Conservation (phyloP, 2,329 filamentous ascomycete species). For the Diaporthe sp. region DNA sequence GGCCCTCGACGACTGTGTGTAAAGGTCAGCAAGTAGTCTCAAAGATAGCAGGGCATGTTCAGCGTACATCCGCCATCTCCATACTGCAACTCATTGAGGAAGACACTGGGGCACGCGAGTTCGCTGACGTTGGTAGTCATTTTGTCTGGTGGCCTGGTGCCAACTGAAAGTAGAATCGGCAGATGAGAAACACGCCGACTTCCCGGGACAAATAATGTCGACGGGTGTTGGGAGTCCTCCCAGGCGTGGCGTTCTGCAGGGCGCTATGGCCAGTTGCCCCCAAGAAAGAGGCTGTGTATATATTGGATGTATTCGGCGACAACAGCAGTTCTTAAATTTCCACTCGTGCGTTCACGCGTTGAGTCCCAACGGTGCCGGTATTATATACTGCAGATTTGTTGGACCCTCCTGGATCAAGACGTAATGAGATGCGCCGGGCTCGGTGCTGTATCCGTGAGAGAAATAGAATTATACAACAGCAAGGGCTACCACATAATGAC, state of each 20-base stretch:
- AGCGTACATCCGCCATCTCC: slow-evolving; percentile 41
- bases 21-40: slow-evolving; percentile 48
- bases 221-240: slow-evolving; percentile 1
- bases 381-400: neutral
- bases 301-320: neutral
- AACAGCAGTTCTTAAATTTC: neutral
- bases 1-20: slow-evolving; percentile 67
- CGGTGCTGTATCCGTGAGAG: neutral
- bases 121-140: slow-evolving; percentile 34
- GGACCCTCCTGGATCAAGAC: neutral
- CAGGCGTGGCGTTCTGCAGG: neutral
- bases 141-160: slow-evolving; percentile 6
- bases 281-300: neutral
- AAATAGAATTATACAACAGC: neutral
- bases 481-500: slow-evolving; percentile 25
- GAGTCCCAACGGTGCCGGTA: neutral
- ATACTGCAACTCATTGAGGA: slow-evolving; percentile 41
- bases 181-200: neutral
- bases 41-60: slow-evolving; percentile 23
- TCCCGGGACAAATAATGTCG: neutral
- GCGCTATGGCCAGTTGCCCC: slow-evolving; percentile 2
- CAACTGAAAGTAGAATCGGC: neutral
- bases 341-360: neutral
- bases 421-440: slow-evolving; percentile 6
- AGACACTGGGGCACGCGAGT: slow-evolving; percentile 39